Evolutionary conservation across 2,329 filamentous ascomycete species (phyloP).

Genomic region (Dothideomycetidae sp.): DNA sequence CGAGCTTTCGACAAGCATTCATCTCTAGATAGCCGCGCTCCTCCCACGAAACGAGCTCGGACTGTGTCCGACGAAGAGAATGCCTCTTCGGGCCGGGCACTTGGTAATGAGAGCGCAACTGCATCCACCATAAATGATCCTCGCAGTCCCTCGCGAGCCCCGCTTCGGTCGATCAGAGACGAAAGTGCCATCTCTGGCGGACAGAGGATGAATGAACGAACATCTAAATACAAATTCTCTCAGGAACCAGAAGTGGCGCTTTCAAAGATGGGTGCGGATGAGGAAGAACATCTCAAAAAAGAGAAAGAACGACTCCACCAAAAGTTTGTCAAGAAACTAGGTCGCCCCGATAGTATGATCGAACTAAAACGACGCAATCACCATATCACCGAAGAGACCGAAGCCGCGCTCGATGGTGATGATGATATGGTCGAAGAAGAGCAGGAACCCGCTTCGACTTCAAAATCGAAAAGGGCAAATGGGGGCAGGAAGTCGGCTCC

Average conservation of each 20-base stretch:
- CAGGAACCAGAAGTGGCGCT: conserved; percentile 16
- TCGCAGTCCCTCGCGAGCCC: conserved; percentile 13
- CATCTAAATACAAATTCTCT: conserved; percentile 46
- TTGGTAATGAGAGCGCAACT: too few relatives aligned
- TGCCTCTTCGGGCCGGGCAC: conserved; percentile 5
- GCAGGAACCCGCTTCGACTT: conserved; percentile 31
- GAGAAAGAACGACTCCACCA: conserved; percentile 60
- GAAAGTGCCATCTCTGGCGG: conserved; percentile 9
- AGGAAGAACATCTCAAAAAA: conserved; percentile 39
- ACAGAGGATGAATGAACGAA: conserved; percentile 29
- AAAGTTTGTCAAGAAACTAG: conserved; percentile 81
- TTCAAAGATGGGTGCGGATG: conserved; percentile 22
- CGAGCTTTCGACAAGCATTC: conserved; percentile 6
- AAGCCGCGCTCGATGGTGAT: conserved; percentile 33
- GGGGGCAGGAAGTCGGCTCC: conserved; percentile 59
- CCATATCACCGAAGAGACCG: conserved; percentile 39
- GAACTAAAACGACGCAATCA: conserved; percentile 49
- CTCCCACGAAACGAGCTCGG: conserved; percentile 13
- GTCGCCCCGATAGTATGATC: conserved; percentile 66
- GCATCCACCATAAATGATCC: too few relatives aligned
- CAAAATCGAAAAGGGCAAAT: conserved; percentile 34
- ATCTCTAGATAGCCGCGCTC: conserved; percentile 12
- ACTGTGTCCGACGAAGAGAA: conserved; percentile 9
- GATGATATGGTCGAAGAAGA: conserved; percentile 45
- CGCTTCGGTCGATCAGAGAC: conserved; percentile 16